These are phyloP conservation scores for Claviceps capensis DNA, from an alignment of 2,329 filamentous ascomycete species.

Conservation along the genomic window DNA sequence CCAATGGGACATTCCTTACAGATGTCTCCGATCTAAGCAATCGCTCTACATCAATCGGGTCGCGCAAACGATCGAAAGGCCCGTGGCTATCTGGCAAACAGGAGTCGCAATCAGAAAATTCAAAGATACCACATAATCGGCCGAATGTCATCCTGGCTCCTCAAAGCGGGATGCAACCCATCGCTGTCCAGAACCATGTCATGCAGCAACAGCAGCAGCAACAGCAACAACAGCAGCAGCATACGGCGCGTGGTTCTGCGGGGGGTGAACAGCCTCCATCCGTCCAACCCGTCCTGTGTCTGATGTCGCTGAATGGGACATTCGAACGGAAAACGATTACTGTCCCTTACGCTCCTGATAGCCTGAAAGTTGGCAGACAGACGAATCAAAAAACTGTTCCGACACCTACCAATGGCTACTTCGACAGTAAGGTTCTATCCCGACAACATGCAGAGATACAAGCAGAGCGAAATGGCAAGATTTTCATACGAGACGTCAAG, in stretches of 20 bases:
- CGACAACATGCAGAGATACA: constrained; percentile 94
- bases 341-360: constrained; percentile 89
- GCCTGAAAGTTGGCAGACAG: constrained; percentile 83
- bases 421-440: constrained; percentile 95
- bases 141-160: constrained; percentile 27
- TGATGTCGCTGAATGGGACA: constrained; percentile 85
- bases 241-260: constrained; percentile 45
- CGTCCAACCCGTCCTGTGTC: constrained; percentile 66
- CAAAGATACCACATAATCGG: constrained; percentile 29
- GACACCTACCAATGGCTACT: constrained; percentile 83
- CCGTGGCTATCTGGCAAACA: constrained; percentile 36
- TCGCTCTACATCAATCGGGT: constrained; percentile 33
- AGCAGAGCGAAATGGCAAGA: constrained; percentile 71
- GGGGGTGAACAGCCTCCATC: constrained; percentile 42
- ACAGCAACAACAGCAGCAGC: constrained; percentile 31
- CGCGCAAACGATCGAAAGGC: constrained; percentile 38
- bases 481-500: constrained; percentile 95
- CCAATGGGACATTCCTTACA: constrained; percentile 44
- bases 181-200: constrained; percentile 21
- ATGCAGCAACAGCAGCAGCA: constrained; percentile 27
- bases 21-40: constrained; percentile 34
- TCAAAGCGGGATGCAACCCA: constrained; percentile 19
- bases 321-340: constrained; percentile 96
- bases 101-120: constrained; percentile 34
- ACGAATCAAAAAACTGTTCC: constrained; percentile 95